Base-by-base conservation (phyloP, 805 yeast species). In the Yarrowia sp. region DNA sequence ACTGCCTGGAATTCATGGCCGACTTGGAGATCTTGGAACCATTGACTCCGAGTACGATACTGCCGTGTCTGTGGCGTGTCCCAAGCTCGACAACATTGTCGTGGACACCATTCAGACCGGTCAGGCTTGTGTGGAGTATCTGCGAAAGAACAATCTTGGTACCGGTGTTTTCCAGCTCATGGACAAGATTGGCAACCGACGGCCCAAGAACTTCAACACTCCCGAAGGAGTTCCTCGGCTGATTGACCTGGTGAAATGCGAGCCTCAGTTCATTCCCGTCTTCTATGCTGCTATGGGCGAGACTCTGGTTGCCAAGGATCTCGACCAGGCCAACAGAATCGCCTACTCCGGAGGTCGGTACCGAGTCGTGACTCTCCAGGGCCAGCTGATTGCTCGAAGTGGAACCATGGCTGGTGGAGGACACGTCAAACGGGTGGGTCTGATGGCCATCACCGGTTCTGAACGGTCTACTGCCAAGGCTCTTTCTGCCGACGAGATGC, bases 351-450 rank as follows among this genome's bases (percentile, higher is more conserved):
- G 80, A 17, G 85, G 80, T 69, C 80, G 98, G 70, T 89, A 84
- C 81, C 83, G 96, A 70, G 98, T 93, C 24, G 98, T 96, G 0
- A 92, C 98, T 0, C 74, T 92, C 9, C 96, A 90, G 74, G 99
- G 99, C 24, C 88, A 91, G 70, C 78, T 95, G 22, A 93, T 95
- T 65, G 98, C 92, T 71, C 85, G 87, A 16, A 89, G 96, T 1
- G 99, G 99, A 75, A 90, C 98, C 1, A 86, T 96, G 87, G 85
- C 96, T 52, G 99, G 99, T 70, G 99, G 99, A 76, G 99, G 98
- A 62, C 79, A 68, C 4, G 71, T 82, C 41, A 82, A 81, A 9
- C 81, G 83, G 17, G 82, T 82, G 59, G 99, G 98, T 6, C 87
- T 88, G 2, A 91, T 95, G 84, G 81, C 66, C 66, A 30, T 58